phyloP scores from a whole-genome alignment of 23 red algal genomes.

The Pyropia haitanensis region DNA sequence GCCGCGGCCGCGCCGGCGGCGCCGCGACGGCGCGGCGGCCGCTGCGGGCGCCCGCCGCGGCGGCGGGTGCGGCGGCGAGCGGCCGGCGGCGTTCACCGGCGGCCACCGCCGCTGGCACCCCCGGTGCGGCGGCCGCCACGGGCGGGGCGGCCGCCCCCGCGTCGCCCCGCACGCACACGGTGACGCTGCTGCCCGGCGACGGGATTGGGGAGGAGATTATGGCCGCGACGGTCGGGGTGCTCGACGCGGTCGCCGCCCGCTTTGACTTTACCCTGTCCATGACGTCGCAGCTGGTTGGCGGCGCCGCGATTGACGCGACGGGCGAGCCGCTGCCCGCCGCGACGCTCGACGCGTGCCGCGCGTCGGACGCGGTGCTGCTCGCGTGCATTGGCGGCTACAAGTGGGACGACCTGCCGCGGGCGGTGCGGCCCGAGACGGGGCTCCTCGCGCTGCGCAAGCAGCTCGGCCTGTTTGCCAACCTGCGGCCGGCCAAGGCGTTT shows the following conservation, averaged over 20 bases:
- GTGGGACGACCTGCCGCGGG: slow-evolving; percentile 74
- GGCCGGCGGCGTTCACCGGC: too few species aligned
- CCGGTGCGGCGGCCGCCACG: neutral
- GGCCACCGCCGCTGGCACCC: too few species aligned
- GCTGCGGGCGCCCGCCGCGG: too few species aligned
- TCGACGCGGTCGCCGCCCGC: slow-evolving; percentile 26
- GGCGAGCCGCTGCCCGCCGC: slow-evolving; percentile 69
- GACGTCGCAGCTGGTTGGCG: slow-evolving; percentile 49
- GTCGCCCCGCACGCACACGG: slow-evolving; percentile 3
- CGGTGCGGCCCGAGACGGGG: slow-evolving; percentile 70
- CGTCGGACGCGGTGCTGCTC: slow-evolving; percentile 63
- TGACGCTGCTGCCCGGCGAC: slow-evolving; percentile 80
- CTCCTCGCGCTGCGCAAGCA: slow-evolving; percentile 70
- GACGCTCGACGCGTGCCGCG: slow-evolving; percentile 34
- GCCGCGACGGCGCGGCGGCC: too few species aligned
- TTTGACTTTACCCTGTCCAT: slow-evolving; percentile 49
- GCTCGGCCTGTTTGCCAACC: slow-evolving; percentile 78
- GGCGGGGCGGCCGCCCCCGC: neutral
- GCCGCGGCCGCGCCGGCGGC: too few species aligned
- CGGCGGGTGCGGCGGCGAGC: too few species aligned
- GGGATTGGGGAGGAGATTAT: slow-evolving; percentile 95
- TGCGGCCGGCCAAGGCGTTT: slow-evolving; percentile 75
- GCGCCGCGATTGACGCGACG: slow-evolving; percentile 62
- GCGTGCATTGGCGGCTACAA: slow-evolving; percentile 88
- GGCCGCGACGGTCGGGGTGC: slow-evolving; percentile 57